Conservation (phyloP, 306 rosid genomes). For the Pyrus communis region DNA sequence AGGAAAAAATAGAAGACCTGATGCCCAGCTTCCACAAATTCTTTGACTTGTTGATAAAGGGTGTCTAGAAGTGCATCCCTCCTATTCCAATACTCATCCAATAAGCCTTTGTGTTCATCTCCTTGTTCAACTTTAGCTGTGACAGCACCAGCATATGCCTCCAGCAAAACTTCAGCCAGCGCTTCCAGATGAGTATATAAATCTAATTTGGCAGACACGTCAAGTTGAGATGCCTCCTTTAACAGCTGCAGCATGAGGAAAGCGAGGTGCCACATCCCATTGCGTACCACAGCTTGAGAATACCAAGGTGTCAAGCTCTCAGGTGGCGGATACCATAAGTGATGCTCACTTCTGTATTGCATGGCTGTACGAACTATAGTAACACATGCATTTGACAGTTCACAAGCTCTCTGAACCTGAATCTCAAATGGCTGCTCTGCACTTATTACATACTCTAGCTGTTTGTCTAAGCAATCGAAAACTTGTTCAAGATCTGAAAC, state of each 20-base stretch:
- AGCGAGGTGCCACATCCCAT: slow-evolving; percentile 75
- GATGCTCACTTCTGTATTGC: slow-evolving; percentile 65
- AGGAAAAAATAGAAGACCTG: slow-evolving; percentile 34
- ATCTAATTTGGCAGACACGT: slow-evolving; percentile 49
- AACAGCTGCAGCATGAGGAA: slow-evolving; percentile 66
- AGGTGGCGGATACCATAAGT: slow-evolving; percentile 94
- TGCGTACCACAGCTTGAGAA: slow-evolving; percentile 72
- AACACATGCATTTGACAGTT: slow-evolving; percentile 83
- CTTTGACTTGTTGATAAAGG: slow-evolving; percentile 59
- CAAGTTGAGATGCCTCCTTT: slow-evolving; percentile 62
- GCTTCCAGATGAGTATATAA: slow-evolving; percentile 61
- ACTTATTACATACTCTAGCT: slow-evolving; percentile 64
- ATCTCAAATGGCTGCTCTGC: slow-evolving; percentile 54
- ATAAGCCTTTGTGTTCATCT: slow-evolving; percentile 68
- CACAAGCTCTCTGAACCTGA: slow-evolving; percentile 81
- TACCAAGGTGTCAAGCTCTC: slow-evolving; percentile 91
- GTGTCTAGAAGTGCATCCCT: slow-evolving; percentile 73
- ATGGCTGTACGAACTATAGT: slow-evolving; percentile 53
- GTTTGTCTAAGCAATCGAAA: slow-evolving; percentile 73
- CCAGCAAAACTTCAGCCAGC: slow-evolving; percentile 75
- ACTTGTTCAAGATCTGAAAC: slow-evolving; percentile 88
- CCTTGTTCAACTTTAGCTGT: slow-evolving; percentile 74
- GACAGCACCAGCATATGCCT: slow-evolving; percentile 83
- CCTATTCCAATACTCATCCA: slow-evolving; percentile 78
- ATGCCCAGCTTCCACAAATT: slow-evolving; percentile 38